These are phyloP conservation scores for Paramecium biaurelia DNA, from an alignment of 73 alveolate species.

Conservation along the genomic window DNA sequence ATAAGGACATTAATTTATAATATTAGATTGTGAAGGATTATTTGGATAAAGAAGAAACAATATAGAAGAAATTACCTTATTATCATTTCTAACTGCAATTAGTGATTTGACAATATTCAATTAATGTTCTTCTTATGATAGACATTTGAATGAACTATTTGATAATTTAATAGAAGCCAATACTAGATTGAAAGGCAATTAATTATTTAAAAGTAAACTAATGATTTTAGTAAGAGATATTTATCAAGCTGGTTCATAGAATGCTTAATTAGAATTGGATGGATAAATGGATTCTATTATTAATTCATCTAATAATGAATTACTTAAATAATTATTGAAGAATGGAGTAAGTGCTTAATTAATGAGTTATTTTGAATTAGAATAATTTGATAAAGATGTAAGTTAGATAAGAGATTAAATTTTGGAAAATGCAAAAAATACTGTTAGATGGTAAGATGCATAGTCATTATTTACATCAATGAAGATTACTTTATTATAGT, in stretches of 20 bases:
- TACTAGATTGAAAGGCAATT: neutral
- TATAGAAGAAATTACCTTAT: constrained; percentile 2
- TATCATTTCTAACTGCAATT: neutral
- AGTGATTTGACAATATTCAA: constrained; percentile 59
- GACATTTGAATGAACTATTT: constrained; percentile 15
- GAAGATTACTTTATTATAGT: neutral
- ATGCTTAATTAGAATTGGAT: neutral
- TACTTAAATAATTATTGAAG: neutral
- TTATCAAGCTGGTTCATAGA: neutral
- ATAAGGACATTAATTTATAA: neutral
- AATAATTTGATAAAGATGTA: neutral
- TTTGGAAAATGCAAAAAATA: neutral
- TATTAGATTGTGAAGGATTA: constrained; percentile 51
- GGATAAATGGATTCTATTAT: neutral
- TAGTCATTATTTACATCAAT: neutral
- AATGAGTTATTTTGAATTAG: constrained; percentile 24
- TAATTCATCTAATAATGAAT: neutral
- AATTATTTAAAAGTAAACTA: neutral
- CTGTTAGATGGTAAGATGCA: neutral
- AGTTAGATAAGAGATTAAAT: neutral
- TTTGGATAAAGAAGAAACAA: constrained; percentile 25
- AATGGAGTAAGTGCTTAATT: neutral
- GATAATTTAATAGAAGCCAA: neutral
- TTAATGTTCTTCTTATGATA: constrained; percentile 47
- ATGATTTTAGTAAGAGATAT: constrained; percentile 14